Conservation (phyloP, 495 filamentous ascomycete species). For the Podospora australis region DNA sequence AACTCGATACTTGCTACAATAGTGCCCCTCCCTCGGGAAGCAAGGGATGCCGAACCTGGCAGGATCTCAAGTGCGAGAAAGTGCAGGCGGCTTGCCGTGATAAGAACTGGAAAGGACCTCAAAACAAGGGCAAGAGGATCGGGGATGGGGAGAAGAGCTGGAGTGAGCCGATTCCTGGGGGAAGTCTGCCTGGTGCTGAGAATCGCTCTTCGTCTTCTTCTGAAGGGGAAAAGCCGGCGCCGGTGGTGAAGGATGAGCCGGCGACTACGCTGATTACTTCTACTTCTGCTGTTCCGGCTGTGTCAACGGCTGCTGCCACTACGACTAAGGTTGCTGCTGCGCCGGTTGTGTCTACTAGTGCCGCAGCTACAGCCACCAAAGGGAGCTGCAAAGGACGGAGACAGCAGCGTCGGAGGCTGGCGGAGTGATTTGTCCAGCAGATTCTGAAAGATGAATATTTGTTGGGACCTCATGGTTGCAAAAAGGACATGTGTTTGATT, state of each 20-base stretch:
- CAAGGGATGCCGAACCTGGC: conserved; percentile 52
- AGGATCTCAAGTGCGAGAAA: conserved; percentile 47
- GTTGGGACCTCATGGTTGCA: no score
- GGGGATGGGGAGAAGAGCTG: conserved; percentile 11
- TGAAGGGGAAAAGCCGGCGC: neutral
- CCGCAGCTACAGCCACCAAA: no score
- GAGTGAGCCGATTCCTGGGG: conserved; percentile 8
- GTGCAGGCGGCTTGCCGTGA: conserved; percentile 43
- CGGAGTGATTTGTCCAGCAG: no score
- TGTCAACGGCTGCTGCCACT: neutral
- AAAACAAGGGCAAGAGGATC: conserved; percentile 44
- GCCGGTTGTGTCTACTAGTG: neutral
- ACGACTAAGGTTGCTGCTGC: neutral
- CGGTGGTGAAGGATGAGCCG: neutral
- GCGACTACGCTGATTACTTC: neutral
- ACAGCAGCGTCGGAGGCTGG: no score
- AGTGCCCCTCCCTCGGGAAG: conserved; percentile 51
- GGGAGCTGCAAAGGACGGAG: no score
- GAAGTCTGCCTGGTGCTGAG: conserved; percentile 6
- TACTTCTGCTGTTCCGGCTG: neutral
- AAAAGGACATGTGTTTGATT: no score
- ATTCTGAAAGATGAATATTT: no score
- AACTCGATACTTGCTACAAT: conserved; percentile 51
- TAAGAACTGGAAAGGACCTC: conserved; percentile 51
- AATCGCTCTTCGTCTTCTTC: no score